Base-by-base conservation (phyloP, 2,329 filamentous ascomycete genomes). In the Coniochaeta sp. region DNA sequence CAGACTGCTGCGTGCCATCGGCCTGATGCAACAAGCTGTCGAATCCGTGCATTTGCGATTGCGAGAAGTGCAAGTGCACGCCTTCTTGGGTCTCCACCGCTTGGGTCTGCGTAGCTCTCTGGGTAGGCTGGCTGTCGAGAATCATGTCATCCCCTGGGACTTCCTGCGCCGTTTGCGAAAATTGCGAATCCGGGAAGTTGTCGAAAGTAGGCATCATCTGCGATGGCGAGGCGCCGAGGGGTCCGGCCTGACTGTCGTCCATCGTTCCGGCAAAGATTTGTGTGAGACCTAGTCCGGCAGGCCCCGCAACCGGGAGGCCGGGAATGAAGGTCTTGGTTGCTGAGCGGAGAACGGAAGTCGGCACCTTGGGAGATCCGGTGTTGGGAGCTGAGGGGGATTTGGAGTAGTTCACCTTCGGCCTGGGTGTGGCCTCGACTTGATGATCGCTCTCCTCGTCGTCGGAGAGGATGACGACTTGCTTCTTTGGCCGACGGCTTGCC, bases 251-350 rank as follows among this genome's bases (percentile, higher is more conserved):
- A 65, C 80, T 85, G 71, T 78, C 86, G 56, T 90, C 91, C 85
- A 97, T 89, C 1, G 92, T 96, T 14, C 91, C 91, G 6, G 89
- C 90, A 70, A 96, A 97, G 63, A 95, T 93, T 68, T 96, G 93
- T 0, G 91, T 96, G 52, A 96, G 80, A 11, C 91, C 89, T 47
- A 96, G 76, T 2, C 85, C 86, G 38, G 84, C 85, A 24, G 84
- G 79, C 0, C 80, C 82, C 7, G 79, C 73, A 4, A 87, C 79
- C 2, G 87, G 83, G 22, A 91, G 74, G 1, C 86, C 87, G 3
- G 88, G 89, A 61, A 91, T 89, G 66, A 89, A 88, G 0, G 78
- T 82, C 73, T 89, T 89, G 62, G 82, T 87, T 2, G 86, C 86
- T 4, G 86, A 89, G 44, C 87, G 83, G n/a, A 89, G 71, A 1